phyloP scores from a whole-genome alignment of 1,284 basidiomycete species.

The Leccinum ponderosum region DNA sequence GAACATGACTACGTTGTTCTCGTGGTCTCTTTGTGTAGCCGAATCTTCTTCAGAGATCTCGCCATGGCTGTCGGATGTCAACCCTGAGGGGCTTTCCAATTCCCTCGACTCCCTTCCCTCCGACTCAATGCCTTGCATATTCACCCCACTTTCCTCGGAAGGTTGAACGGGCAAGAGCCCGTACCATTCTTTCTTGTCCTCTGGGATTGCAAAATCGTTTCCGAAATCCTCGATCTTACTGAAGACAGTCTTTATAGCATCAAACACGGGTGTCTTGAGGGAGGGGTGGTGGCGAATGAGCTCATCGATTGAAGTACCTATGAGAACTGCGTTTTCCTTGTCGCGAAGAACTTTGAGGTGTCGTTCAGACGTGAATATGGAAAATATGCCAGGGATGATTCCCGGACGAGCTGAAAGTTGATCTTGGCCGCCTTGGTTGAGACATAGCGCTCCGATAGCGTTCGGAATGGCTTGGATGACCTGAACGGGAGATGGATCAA shows the following conservation, averaged over 20 bases:
- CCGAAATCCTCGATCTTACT: constrained; percentile 75
- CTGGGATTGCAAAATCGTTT: constrained; percentile 53
- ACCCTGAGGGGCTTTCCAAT: constrained; percentile 24
- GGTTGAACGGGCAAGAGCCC: constrained; percentile 44
- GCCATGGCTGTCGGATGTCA: constrained; percentile 29
- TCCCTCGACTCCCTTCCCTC: constrained; percentile 18
- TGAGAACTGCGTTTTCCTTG: constrained; percentile 88
- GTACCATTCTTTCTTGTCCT: constrained; percentile 68
- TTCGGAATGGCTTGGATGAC: constrained; percentile 93
- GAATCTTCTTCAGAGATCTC: constrained; percentile 40
- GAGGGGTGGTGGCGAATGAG: constrained; percentile 95
- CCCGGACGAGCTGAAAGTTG: constrained; percentile 76
- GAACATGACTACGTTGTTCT: constrained; percentile 74
- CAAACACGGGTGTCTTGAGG: constrained; percentile 80
- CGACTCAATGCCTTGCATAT: constrained; percentile 56
- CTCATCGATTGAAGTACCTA: constrained; percentile 93
- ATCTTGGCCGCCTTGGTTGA: constrained; percentile 89
- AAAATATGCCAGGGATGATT: constrained; percentile 84
- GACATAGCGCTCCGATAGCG: constrained; percentile 94
- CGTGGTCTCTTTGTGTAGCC: constrained; percentile 51
- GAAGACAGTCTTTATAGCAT: constrained; percentile 70
- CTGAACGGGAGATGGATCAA: constrained; percentile 38
- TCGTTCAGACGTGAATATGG: constrained; percentile 83
- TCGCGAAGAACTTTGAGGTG: constrained; percentile 89
- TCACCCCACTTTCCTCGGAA: constrained; percentile 38